phyloP scores from a whole-genome alignment of 2,329 filamentous ascomycete species.

The Ustilaginoidea virens region DNA sequence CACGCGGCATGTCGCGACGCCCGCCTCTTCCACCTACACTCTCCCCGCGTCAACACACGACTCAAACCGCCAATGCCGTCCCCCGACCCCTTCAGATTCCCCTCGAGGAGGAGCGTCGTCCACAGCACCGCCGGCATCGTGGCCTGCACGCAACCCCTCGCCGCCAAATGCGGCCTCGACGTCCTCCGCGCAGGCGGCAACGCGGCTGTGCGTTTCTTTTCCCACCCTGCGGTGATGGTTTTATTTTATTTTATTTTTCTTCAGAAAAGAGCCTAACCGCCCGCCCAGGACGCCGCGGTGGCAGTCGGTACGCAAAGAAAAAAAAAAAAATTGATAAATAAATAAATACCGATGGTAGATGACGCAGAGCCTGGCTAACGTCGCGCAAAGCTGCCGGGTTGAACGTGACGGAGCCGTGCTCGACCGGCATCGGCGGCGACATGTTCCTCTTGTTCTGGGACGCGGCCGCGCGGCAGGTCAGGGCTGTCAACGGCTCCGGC shows the following conservation, averaged over 20 bases:
- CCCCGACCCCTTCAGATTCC: conserved; percentile 44
- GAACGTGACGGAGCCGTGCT: conserved; percentile 85
- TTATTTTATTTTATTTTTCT: too few species aligned
- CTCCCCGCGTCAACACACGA: too few species aligned
- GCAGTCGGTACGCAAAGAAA: conserved; percentile 49
- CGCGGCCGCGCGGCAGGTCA: conserved; percentile 65
- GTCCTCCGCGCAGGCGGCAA: conserved; percentile 83
- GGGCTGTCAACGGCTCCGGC: conserved; percentile 86
- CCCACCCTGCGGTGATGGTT: too few species aligned
- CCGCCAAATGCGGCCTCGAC: conserved; percentile 72
- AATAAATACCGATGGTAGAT: too few species aligned
- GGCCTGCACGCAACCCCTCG: conserved; percentile 76
- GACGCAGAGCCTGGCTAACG: background rate
- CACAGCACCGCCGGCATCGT: conserved; percentile 90
- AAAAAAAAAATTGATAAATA: background rate
- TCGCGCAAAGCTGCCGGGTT: conserved; percentile 58
- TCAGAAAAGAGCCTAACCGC: too few species aligned
- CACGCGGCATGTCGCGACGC: too few species aligned
- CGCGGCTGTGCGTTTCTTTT: conserved; percentile 70
- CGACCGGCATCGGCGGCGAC: conserved; percentile 91
- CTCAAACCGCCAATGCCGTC: too few species aligned
- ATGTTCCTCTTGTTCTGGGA: conserved; percentile 94
- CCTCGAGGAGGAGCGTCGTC: conserved; percentile 77
- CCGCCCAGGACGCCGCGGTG: conserved; percentile 75
- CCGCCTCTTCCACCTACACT: too few species aligned